Percentiles rank a stretch among this genome's conserved stretches.
Conservation (phyloP, 495 filamentous ascomycete genomes). For the Penicillium cosmopolitanum region DNA sequence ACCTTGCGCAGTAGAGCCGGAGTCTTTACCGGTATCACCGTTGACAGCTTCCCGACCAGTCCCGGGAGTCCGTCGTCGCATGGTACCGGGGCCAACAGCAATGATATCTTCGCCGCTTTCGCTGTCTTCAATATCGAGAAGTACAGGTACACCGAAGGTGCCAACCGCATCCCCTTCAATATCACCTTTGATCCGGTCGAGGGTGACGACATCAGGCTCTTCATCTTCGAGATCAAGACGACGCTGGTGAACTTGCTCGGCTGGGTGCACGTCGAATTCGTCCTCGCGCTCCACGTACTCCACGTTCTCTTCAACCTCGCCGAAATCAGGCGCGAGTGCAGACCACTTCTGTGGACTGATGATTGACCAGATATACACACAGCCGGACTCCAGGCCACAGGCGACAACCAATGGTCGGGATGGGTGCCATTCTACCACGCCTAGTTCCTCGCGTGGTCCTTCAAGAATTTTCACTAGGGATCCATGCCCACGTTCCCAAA, state of each 20-base stretch:
- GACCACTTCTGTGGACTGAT: conserved; percentile 94
- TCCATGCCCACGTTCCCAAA: conserved; percentile 95
- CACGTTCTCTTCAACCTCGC: conserved; percentile 96
- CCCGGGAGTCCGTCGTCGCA: conserved; percentile 74
- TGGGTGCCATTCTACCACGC: conserved; percentile 96
- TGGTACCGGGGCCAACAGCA: conserved; percentile 79
- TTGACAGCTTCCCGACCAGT: conserved; percentile 51
- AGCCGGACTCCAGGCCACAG: conserved; percentile 84
- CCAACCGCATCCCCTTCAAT: conserved; percentile 51
- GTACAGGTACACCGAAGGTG: conserved; percentile 82
- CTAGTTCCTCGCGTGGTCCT: conserved; percentile 91
- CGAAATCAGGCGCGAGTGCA: conserved; percentile 94
- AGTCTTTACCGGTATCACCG: conserved; percentile 46
- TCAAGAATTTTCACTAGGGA: conserved; percentile 95
- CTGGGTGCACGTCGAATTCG: conserved; percentile 96
- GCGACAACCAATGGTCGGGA: conserved; percentile 84
- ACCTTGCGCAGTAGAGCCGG: conserved; percentile 19
- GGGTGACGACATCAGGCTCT: conserved; percentile 81
- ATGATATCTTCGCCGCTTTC: conserved; percentile 89
- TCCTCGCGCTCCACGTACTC: conserved; percentile 95
- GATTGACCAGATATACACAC: conserved; percentile 92
- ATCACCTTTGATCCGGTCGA: conserved; percentile 65
- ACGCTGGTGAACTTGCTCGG: conserved; percentile 91
- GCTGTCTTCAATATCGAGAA: conserved; percentile 76
- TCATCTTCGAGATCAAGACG: conserved; percentile 88